Percentiles rank a stretch among this genome's conserved stretches.
These are phyloP conservation scores for Teratosphaeria epicoccoides DNA, from an alignment of 2,329 filamentous ascomycete genomes.

Conservation along the genomic window DNA sequence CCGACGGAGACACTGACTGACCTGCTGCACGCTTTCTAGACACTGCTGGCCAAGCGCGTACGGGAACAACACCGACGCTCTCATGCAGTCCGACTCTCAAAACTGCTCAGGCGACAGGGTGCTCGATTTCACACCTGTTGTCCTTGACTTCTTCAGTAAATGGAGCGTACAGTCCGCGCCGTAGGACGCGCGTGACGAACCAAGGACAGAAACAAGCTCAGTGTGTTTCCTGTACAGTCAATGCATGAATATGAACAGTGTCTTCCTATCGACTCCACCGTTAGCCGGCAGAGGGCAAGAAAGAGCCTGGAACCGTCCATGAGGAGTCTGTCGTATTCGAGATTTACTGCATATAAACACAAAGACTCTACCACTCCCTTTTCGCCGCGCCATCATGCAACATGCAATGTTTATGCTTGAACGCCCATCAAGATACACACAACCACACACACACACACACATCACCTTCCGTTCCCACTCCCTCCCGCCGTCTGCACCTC, in stretches of 20 bases:
- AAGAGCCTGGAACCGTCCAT: background rate
- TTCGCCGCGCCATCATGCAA: background rate
- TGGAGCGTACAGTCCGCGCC: conserved; percentile 16
- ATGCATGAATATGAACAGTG: too few relatives aligned
- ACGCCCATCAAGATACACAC: background rate
- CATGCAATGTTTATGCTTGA: background rate
- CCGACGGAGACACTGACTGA: too few relatives aligned
- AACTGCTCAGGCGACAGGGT: conserved; percentile 9
- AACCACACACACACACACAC: background rate
- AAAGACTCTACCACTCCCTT: background rate
- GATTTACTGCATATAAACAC: background rate
- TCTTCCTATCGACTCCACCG: too few relatives aligned
- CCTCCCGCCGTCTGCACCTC: conserved; percentile 15
- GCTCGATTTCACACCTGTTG: conserved; percentile 17
- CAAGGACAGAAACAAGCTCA: too few relatives aligned
- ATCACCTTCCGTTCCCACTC: conserved; percentile 21
- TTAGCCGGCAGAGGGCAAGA: too few relatives aligned
- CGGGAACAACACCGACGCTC: conserved; percentile 15
- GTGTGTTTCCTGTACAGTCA: too few relatives aligned
- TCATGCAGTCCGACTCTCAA: conserved; percentile 2
- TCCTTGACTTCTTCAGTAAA: conserved; percentile 19
- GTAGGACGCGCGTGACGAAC: too few relatives aligned
- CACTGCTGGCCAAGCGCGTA: conserved; percentile 32
- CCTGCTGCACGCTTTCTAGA: too few relatives aligned
- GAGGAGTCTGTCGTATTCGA: background rate